Evolutionary conservation across 192 early-diverging fungal species (phyloP).

Genomic region (Entomortierella parvispora): DNA sequence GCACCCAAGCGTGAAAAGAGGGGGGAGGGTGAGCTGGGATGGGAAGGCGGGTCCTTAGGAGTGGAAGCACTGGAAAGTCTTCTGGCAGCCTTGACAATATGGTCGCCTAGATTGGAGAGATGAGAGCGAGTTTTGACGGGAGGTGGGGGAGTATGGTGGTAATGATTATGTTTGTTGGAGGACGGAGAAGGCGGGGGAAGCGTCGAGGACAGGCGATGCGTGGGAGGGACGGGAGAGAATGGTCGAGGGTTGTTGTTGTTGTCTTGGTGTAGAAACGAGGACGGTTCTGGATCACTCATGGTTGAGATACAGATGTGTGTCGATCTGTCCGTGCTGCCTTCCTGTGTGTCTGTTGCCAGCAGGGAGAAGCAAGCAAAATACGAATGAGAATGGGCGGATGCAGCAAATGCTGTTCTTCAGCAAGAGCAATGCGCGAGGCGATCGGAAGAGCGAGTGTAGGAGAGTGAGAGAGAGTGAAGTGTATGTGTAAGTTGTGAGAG

Average conservation of each 20-base stretch:
- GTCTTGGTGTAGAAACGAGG: conserved; percentile 5
- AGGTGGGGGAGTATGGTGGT: conserved; percentile 19
- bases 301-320: neutral
- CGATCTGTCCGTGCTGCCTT: no score
- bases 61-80: conserved; percentile 44
- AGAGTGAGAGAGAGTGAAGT: no score
- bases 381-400: no score
- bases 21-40: conserved; percentile 4
- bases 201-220: neutral
- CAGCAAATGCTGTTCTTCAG: no score
- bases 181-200: conserved; percentile 4
- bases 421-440: no score
- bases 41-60: no score
- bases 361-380: no score
- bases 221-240: conserved; percentile 1
- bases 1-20: conserved; percentile 12
- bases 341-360: no score
- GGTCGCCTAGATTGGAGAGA: conserved; percentile 31
- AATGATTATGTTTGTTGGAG: conserved; percentile 3
- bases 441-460: no score
- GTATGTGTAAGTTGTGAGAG: no score
- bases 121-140: conserved; percentile 31
- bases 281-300: conserved; percentile 29
- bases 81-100: conserved; percentile 38
- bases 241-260: conserved; percentile 8